Evolutionary conservation across 768 basidiomycete species (phyloP).

Genomic region (Russula abietina): DNA sequence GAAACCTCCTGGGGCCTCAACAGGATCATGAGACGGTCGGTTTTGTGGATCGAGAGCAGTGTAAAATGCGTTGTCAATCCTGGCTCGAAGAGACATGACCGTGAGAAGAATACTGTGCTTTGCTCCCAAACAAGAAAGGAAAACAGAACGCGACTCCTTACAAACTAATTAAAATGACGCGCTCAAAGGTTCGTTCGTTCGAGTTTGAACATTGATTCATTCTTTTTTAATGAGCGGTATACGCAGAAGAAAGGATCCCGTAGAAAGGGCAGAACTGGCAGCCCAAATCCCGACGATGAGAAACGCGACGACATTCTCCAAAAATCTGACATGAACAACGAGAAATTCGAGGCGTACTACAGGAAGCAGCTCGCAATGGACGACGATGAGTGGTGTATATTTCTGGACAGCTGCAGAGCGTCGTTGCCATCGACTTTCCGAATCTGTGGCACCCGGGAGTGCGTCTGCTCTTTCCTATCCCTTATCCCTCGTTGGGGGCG

Average conservation of each 20-base stretch:
- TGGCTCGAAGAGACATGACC: slow-evolving; percentile 4
- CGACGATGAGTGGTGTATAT: slow-evolving; percentile 72
- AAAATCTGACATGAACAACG: slow-evolving; percentile 63
- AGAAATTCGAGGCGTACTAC: slow-evolving; percentile 63
- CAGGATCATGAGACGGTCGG: neutral
- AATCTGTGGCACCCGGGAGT: slow-evolving; percentile 85
- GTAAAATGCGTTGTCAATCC: slow-evolving; percentile 19
- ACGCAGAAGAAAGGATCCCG: neutral
- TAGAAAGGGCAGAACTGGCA: neutral
- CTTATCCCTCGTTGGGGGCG: slow-evolving; percentile 25
- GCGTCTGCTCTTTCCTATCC: slow-evolving; percentile 23
- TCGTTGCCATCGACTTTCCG: slow-evolving; percentile 93
- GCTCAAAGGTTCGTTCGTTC: slow-evolving; percentile 17
- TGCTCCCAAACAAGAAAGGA: too few species aligned
- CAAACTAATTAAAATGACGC: slow-evolving; percentile 7
- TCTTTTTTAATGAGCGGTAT: neutral
- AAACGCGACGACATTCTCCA: slow-evolving; percentile 49
- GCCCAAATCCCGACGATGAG: slow-evolving; percentile 26
- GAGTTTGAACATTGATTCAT: neutral
- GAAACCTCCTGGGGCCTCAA: slow-evolving; percentile 33
- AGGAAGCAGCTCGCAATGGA: slow-evolving; percentile 64
- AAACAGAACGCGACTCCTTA: too few species aligned
- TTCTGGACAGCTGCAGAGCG: slow-evolving; percentile 56
- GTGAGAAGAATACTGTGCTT: neutral
- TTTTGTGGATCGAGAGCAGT: neutral